Evolutionary conservation across 306 rosid genomes (phyloP).

Genomic region (Cucurbita moschata): DNA sequence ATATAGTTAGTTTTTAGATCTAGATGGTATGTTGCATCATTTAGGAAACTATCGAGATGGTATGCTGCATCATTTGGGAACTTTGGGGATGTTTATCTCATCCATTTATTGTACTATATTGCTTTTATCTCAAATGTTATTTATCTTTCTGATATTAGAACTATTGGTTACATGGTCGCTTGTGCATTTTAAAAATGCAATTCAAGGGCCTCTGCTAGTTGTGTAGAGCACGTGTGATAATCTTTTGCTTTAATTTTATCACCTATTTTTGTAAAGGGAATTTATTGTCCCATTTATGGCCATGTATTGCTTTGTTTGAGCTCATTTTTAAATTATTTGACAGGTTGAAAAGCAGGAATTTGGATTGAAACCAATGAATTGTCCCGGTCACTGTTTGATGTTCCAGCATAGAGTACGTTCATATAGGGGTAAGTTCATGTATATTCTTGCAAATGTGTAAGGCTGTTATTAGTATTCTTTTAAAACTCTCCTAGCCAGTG

Average conservation of each 20-base stretch:
- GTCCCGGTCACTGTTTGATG: conserved; percentile 98
- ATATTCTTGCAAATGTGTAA: neutral
- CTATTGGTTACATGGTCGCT: neutral
- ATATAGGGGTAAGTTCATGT: conserved; percentile 49
- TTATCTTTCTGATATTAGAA: neutral
- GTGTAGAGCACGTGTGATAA: neutral
- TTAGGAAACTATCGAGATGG: too few relatives aligned
- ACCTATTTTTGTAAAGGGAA: neutral
- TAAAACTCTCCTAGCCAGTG: neutral
- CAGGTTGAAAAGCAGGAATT: conserved; percentile 96
- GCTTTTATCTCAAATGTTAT: neutral
- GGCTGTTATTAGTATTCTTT: neutral
- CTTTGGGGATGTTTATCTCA: neutral
- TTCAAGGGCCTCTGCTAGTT: neutral
- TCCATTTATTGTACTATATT: neutral
- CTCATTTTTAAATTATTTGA: neutral
- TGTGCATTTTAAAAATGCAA: neutral
- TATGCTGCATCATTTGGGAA: neutral
- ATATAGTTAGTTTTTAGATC: neutral
- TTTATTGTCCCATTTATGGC: neutral
- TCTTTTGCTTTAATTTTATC: neutral
- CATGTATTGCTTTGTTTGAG: neutral
- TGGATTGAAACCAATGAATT: conserved; percentile 97
- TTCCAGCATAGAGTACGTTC: conserved; percentile 92
- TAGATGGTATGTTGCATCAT: neutral